Evolutionary conservation across 2,329 filamentous ascomycete species (phyloP).

Genomic region (Dendrostoma leiphaemia): DNA sequence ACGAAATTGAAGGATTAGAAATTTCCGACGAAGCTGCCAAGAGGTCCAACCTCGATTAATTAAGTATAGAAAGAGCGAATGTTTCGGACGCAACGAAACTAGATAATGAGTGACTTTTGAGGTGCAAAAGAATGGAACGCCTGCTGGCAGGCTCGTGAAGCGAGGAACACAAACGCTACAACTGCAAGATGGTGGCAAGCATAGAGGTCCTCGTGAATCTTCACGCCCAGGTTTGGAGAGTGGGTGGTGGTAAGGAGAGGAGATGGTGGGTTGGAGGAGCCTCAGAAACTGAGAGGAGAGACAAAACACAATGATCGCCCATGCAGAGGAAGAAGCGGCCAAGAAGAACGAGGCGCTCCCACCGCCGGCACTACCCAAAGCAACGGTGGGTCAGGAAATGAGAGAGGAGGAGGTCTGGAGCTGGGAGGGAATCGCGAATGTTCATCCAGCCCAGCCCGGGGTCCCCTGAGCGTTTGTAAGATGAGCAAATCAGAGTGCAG

Average conservation of each 20-base stretch:
- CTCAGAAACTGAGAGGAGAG: constrained; percentile 14
- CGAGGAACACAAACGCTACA: constrained; percentile 10
- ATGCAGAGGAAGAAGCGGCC: constrained; percentile 12
- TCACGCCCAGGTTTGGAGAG: constrained; percentile 16
- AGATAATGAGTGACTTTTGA: constrained; percentile 32
- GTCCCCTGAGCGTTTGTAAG: constrained; percentile 13
- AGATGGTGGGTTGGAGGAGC: constrained; percentile 12
- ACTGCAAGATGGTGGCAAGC: constrained; percentile 7
- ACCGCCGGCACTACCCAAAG: constrained; percentile 11
- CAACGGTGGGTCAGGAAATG: constrained; percentile 17
- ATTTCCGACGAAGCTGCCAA: constrained; percentile 3
- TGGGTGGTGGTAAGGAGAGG: constrained; percentile 17
- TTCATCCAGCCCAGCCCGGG: constrained; percentile 13
- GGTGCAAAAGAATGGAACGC: constrained; percentile 55
- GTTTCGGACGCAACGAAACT: constrained; percentile 12
- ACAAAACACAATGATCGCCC: constrained; percentile 16
- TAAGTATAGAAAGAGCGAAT: constrained; percentile 17
- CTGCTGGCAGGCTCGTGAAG: constrained; percentile 50
- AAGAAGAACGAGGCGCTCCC: constrained; percentile 14
- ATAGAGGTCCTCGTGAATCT: constrained; percentile 19
- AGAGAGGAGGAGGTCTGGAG: constrained; percentile 18
- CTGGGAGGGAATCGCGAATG: constrained; percentile 12
- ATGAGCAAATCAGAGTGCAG: constrained; percentile 16
- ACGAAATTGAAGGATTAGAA: not conserved
- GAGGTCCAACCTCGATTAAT: constrained; percentile 5